Evolutionary conservation across 306 rosid species (phyloP).

Genomic region (Neltuma alba): DNA sequence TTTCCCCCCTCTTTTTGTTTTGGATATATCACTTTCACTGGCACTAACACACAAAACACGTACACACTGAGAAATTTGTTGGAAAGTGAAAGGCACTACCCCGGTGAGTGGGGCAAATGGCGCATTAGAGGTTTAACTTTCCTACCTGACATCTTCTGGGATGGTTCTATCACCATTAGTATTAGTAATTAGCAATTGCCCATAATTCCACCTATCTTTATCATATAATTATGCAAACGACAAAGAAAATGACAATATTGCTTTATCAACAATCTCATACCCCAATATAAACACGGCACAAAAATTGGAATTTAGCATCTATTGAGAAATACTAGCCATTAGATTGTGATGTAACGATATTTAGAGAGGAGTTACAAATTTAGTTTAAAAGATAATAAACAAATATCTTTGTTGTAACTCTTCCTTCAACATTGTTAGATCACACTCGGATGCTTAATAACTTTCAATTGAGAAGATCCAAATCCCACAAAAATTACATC

Average conservation of each 20-base stretch:
- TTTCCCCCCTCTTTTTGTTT: not conserved
- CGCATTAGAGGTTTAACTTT: not conserved
- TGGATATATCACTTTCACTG: not conserved
- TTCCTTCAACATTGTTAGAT: not conserved
- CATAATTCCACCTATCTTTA: constrained; percentile 15
- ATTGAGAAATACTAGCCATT: not conserved
- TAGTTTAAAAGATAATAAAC: too few relatives aligned
- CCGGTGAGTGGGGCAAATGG: not conserved
- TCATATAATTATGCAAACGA: not conserved
- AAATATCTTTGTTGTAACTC: too few relatives aligned
- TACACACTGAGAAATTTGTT: not conserved
- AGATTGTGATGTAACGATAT: not conserved
- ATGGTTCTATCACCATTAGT: not conserved
- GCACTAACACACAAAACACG: not conserved
- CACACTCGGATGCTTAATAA: not conserved
- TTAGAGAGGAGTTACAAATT: not conserved
- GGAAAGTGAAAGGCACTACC: not conserved
- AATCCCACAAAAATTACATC: not conserved
- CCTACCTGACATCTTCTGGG: not conserved
- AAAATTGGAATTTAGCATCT: too few relatives aligned
- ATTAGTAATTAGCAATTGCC: not conserved
- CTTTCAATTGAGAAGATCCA: not conserved
- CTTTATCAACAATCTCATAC: not conserved
- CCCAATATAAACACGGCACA: not conserved
- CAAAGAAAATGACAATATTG: not conserved